Evolutionary conservation across 805 yeast species (phyloP), one percentile per base, ranked within the genome.

Genomic region (Candida khao-thaluensis): DNA sequence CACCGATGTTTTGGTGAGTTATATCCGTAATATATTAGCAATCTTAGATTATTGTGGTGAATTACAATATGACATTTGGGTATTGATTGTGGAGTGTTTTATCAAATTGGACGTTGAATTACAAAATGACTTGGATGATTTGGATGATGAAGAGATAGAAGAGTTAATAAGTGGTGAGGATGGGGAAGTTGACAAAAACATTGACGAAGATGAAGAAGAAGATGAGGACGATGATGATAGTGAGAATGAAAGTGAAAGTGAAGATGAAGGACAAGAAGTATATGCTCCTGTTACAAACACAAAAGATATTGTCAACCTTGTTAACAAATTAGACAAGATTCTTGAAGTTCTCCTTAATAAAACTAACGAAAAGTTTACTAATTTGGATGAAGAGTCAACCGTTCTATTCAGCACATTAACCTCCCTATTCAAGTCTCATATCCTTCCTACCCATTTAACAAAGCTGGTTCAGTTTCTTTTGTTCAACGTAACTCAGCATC

Each of bases 361-460:
- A 8, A 54, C 64, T 6, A 16, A 18, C 22, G 37, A 25, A 9
- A 31, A 31, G 26, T 31, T 31, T 10, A 9, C n/a, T 7, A 9
- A n/a, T 3, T 20, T 42, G 22, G 37, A 40, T 6, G 41, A 37
- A 2, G 77, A 76, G 20, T 87, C 89, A 1, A 75, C 87, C 6
- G 62, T 71, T 10, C 64, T 86, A 11, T 91, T 82, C 65, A 82
- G 82, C 49, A 82, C 86, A 2, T 66, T 93, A 40, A 76, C 85
- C 1, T 77, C 90, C 1, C 67, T 86, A 17, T 91, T 91, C 71
- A 81, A 80, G 53, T 74, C 88, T 1, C 93, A 87, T 50, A 76
- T 93, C 27, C 67, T 91, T 44, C 95, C 97, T 17, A 93, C 99
- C 1, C 95, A 90, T 60, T 83, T 84, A 58, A 91, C 98, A 9